Evolutionary conservation across 345 rosid species (phyloP).

Genomic region (Psidium friedrichsthalianum): DNA sequence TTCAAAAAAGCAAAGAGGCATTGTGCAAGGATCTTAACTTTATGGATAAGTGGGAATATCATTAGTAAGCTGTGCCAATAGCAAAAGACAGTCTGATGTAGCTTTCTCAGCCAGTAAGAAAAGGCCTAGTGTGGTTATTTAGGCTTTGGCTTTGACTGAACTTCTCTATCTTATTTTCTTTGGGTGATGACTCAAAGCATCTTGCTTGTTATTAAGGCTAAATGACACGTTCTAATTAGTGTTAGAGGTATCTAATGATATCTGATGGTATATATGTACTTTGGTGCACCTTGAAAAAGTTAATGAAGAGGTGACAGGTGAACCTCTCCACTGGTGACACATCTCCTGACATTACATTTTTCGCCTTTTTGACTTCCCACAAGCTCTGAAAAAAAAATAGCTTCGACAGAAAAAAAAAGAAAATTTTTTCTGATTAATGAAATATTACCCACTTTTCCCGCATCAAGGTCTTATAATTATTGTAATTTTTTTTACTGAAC

Average conservation of each 20-base stretch:
- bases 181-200: not conserved
- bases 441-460: not conserved
- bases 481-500: not conserved
- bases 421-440: not conserved
- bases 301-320: not conserved
- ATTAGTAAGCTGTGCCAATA: not conserved
- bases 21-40: not conserved
- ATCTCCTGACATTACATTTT: not conserved
- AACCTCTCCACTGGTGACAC: not conserved
- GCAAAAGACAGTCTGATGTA: not conserved
- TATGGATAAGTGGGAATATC: not conserved
- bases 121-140: not conserved
- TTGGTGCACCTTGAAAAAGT: not conserved
- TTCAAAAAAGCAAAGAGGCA: not conserved
- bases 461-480: not conserved
- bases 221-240: not conserved
- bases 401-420: not conserved
- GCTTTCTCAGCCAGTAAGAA: not conserved
- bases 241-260: not conserved
- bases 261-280: not conserved
- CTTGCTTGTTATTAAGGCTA: not conserved
- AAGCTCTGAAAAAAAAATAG: not conserved
- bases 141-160: not conserved
- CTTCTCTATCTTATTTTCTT: not conserved
- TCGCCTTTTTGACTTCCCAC: not conserved